phyloP scores from a whole-genome alignment of 148 eudicot species.

The Camellia lanceoleosa region DNA sequence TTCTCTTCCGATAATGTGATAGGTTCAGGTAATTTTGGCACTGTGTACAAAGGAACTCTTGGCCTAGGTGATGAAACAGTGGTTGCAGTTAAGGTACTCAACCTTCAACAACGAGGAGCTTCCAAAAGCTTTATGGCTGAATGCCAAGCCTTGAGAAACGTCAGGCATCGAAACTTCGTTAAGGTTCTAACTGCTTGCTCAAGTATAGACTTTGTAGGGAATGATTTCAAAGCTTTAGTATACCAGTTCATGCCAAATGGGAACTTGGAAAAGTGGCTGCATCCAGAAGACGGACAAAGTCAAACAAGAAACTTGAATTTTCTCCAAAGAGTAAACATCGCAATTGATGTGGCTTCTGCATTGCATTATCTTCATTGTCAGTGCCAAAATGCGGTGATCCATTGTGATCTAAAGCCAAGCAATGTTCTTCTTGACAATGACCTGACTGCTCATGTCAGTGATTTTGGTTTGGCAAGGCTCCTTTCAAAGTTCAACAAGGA shows the following conservation, averaged over 20 bases:
- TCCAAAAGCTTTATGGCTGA: background rate
- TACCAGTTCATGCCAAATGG: no score
- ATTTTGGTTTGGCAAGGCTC: no score
- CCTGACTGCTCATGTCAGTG: no score
- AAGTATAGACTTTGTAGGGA: background rate
- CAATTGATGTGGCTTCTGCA: slow-evolving; percentile 4
- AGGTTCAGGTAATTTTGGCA: background rate
- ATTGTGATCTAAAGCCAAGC: slow-evolving; percentile 6
- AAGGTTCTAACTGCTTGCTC: background rate
- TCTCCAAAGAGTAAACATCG: background rate
- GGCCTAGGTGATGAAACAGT: background rate
- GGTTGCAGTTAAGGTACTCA: background rate
- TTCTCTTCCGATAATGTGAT: background rate
- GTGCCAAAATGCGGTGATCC: background rate
- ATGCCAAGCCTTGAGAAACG: background rate
- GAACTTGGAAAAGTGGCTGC: no score
- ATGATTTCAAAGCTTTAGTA: background rate
- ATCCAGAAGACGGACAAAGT: no score
- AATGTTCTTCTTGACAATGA: background rate
- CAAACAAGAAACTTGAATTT: no score
- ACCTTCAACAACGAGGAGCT: background rate
- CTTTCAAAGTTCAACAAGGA: no score
- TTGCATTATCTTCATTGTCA: background rate
- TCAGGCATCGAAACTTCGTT: background rate
- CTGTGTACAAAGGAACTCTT: background rate